These are phyloP conservation scores for Cichorium intybus DNA, from an alignment of 140 eudicot genomes.

Conservation along the genomic window DNA sequence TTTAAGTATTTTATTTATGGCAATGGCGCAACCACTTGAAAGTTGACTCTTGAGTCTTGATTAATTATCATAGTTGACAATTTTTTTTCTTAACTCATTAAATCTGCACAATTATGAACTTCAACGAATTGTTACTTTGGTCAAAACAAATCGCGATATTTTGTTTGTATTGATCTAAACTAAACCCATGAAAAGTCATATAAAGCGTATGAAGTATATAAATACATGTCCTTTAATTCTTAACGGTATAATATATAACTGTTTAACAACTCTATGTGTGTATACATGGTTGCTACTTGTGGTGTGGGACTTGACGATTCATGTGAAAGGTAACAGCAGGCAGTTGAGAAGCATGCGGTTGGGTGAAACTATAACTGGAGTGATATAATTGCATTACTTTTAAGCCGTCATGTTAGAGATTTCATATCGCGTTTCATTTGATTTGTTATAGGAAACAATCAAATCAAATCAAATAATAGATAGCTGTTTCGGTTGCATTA, in stretches of 20 bases:
- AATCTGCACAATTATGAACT: background rate
- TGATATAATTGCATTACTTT: background rate
- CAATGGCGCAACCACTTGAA: background rate
- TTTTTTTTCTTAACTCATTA: background rate
- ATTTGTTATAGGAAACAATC: too few relatives aligned
- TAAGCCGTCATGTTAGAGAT: slow-evolving; percentile 8
- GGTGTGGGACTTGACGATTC: background rate
- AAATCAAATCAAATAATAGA: too few relatives aligned
- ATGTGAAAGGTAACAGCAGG: background rate
- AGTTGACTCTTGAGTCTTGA: background rate
- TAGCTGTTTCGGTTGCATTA: too few relatives aligned
- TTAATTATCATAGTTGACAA: background rate
- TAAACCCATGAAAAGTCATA: background rate
- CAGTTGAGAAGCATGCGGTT: background rate
- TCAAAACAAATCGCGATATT: background rate
- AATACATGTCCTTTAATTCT: background rate
- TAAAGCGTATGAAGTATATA: too few relatives aligned
- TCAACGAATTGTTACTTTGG: background rate
- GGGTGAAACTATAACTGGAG: background rate
- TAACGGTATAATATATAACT: too few relatives aligned
- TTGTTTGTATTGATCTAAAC: background rate
- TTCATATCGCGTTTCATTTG: too few relatives aligned
- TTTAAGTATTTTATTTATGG: background rate
- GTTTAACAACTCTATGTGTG: too few relatives aligned
- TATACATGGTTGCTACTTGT: too few relatives aligned